A percentile compares a stretch with the other conserved stretches of the same genome.
Conservation (phyloP, 179 eudicot genomes). For the Pouteria campechiana region DNA sequence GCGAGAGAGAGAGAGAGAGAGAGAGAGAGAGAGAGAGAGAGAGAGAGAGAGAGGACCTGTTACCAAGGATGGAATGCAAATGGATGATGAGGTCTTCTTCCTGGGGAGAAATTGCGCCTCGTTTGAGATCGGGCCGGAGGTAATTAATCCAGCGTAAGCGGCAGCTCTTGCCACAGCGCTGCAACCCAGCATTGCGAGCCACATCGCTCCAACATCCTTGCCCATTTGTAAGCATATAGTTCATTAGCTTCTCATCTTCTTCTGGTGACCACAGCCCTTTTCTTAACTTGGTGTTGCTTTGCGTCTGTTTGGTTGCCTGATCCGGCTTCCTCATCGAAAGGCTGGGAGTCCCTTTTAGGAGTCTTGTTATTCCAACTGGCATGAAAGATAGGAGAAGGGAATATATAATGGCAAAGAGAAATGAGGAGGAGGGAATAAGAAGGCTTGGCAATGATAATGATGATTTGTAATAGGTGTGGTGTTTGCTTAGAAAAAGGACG, state of each 20-base stretch:
- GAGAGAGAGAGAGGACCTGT: conserved; percentile 26
- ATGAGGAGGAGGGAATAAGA: too few species aligned
- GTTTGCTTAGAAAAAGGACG: conserved; percentile 12
- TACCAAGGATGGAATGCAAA: conserved; percentile 72
- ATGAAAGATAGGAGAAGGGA: too few species aligned
- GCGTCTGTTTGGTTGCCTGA: neutral
- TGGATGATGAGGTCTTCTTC: conserved; percentile 69
- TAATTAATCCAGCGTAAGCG: conserved; percentile 77
- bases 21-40: neutral
- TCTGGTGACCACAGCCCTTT: conserved; percentile 87
- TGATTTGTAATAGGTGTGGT: too few species aligned
- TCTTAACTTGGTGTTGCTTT: conserved; percentile 27
- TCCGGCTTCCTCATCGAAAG: conserved; percentile 32
- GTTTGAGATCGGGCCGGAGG: conserved; percentile 67
- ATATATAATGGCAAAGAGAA: too few species aligned
- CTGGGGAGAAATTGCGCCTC: conserved; percentile 65
- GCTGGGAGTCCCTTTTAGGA: too few species aligned
- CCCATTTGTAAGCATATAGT: conserved; percentile 60
- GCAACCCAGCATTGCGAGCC: conserved; percentile 70
- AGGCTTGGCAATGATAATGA: too few species aligned
- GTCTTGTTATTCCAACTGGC: too few species aligned
- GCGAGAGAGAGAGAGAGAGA: too few species aligned
- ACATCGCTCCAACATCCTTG: conserved; percentile 90
- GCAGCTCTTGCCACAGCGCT: conserved; percentile 75
- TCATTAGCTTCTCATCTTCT: conserved; percentile 68